phyloP scores from a whole-genome alignment of 345 rosid species.

The Moringa oleifera region DNA sequence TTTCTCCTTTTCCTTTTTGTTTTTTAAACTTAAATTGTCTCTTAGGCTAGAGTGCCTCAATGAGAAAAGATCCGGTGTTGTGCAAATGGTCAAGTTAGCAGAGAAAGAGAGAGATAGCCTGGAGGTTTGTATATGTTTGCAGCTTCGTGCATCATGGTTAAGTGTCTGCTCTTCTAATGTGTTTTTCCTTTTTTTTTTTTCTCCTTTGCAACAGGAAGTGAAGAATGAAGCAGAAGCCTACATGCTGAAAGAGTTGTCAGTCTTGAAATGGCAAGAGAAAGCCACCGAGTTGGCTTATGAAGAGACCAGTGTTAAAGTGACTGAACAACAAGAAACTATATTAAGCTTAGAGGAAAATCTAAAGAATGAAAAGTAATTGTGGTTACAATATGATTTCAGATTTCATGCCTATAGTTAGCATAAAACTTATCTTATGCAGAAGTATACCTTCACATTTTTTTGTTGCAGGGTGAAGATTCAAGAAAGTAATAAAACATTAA shows the following conservation, averaged over 20 bases:
- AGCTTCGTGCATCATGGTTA: constrained; percentile 1
- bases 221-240: constrained; percentile 93
- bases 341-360: constrained; percentile 64
- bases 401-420: constrained; percentile 4
- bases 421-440: background rate
- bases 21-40: constrained; percentile 10
- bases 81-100: constrained; percentile 94
- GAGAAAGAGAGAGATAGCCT: constrained; percentile 93
- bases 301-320: constrained; percentile 55
- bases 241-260: constrained; percentile 87
- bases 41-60: constrained; percentile 79
- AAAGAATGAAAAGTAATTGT: constrained; percentile 54
- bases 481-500: constrained; percentile 52
- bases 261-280: constrained; percentile 92
- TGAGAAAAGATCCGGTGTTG: constrained; percentile 91
- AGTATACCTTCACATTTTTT: constrained; percentile 8
- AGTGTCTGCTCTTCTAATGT: constrained; percentile 11
- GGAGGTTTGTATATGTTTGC: constrained; percentile 57
- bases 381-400: constrained; percentile 7
- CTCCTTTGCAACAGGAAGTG: constrained; percentile 55
- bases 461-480: constrained; percentile 68
- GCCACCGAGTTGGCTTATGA: constrained; percentile 76
- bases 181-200: no score
- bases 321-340: constrained; percentile 45
- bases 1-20: no score